These are phyloP conservation scores for Alternaria sp. DNA, from an alignment of 2,329 filamentous ascomycete species.

Conservation along the genomic window DNA sequence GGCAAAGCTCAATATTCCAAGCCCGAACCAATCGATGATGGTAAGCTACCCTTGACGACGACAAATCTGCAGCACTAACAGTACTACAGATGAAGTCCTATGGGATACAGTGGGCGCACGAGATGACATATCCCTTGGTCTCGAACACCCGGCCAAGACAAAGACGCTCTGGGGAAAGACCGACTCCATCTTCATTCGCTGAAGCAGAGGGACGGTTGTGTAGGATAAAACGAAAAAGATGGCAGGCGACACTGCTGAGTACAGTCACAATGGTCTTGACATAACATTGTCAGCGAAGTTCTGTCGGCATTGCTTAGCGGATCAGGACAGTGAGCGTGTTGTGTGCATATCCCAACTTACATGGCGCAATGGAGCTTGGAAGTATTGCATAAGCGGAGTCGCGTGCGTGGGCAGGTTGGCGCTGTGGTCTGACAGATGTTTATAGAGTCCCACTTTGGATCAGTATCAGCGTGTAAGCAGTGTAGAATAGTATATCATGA, in stretches of 20 bases:
- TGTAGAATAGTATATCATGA: constrained; percentile 14
- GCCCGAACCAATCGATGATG: constrained; percentile 84
- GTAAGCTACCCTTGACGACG: constrained; percentile 63
- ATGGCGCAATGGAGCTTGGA: constrained; percentile 18
- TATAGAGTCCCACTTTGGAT: constrained; percentile 10
- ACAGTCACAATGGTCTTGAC: not conserved
- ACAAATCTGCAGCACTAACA: constrained; percentile 16
- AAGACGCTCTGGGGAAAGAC: constrained; percentile 66
- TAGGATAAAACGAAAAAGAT: constrained; percentile 30
- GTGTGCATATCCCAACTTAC: constrained; percentile 1
- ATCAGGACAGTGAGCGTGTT: constrained; percentile 2
- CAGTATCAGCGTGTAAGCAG: constrained; percentile 5
- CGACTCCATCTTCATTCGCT: constrained; percentile 70
- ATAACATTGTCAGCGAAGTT: constrained; percentile 8
- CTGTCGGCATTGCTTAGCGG: constrained; percentile 15
- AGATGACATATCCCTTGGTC: constrained; percentile 56
- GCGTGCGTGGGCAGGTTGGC: constrained; percentile 10
- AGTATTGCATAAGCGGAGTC: constrained; percentile 17
- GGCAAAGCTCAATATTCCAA: constrained; percentile 74
- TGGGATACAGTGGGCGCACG: constrained; percentile 52
- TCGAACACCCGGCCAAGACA: constrained; percentile 70
- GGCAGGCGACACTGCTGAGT: not conserved
- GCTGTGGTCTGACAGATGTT: constrained; percentile 6
- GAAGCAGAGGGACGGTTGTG: constrained; percentile 23
- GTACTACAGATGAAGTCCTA: constrained; percentile 54